phyloP scores from a whole-genome alignment of 108 stramenopile species.

The Pelagomonas calceolata region DNA sequence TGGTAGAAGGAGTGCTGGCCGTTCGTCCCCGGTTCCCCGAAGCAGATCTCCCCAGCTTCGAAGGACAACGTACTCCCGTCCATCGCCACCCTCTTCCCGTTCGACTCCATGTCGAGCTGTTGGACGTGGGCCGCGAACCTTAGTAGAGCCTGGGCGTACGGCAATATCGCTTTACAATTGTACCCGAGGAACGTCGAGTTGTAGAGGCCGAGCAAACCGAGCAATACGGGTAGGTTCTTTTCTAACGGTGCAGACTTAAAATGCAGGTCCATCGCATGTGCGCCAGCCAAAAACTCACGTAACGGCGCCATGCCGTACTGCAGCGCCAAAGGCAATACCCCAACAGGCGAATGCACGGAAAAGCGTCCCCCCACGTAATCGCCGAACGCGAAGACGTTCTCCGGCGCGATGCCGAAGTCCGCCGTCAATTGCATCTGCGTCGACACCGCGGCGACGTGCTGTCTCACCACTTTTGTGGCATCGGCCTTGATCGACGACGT shows the following conservation, averaged over 20 bases:
- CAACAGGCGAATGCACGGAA: constrained; percentile 49
- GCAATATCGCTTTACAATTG: constrained; percentile 72
- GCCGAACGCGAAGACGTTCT: constrained; percentile 86
- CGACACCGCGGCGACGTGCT: constrained; percentile 74
- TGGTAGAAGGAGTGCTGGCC: constrained; percentile 94
- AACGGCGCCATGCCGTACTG: constrained; percentile 59
- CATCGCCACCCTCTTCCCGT: constrained; percentile 86
- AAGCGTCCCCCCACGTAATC: constrained; percentile 95
- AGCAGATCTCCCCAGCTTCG: constrained; percentile 63
- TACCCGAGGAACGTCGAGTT: constrained; percentile 97
- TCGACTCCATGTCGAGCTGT: constrained; percentile 96
- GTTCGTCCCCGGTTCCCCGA: constrained; percentile 88
- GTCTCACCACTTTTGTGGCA: constrained; percentile 44
- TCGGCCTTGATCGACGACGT: constrained; percentile 49
- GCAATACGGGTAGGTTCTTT: constrained; percentile 87
- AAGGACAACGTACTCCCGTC: constrained; percentile 61
- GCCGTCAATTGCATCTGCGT: constrained; percentile 32
- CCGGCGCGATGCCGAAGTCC: constrained; percentile 66
- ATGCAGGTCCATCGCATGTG: constrained; percentile 93
- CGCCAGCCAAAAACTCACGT: constrained; percentile 66
- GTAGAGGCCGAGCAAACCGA: constrained; percentile 94
- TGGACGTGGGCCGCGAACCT: constrained; percentile 90
- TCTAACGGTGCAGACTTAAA: constrained; percentile 83
- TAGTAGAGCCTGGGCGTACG: constrained; percentile 80
- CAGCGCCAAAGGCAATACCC: constrained; percentile 72